Percentiles rank a stretch among this genome's conserved stretches.
phyloP scores from a whole-genome alignment of 768 basidiomycete species.

The Amanita exitialis region DNA sequence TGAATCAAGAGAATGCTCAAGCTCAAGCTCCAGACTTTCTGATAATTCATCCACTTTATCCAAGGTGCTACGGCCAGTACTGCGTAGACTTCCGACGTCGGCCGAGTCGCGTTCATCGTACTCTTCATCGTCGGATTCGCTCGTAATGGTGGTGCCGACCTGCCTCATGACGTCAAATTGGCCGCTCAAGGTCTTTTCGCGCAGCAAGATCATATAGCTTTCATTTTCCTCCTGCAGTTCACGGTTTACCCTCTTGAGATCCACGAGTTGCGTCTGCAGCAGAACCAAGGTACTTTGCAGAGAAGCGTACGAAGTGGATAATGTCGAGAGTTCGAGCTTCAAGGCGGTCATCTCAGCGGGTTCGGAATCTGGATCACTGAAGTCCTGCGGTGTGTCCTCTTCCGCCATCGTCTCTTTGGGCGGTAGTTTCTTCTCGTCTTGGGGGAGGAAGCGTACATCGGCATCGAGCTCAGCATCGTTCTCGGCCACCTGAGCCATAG shows the following conservation, averaged over 20 bases:
- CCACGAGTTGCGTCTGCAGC: conserved; percentile 74
- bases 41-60: conserved; percentile 56
- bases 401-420: conserved; percentile 1
- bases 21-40: conserved; percentile 26
- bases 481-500: conserved; percentile 24
- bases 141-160: conserved; percentile 37
- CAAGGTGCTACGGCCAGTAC: conserved; percentile 46
- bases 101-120: conserved; percentile 32
- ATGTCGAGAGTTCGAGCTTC: conserved; percentile 73
- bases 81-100: conserved; percentile 46
- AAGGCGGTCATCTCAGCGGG: conserved; percentile 85
- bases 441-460: conserved; percentile 13
- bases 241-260: conserved; percentile 81
- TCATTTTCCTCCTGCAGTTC: conserved; percentile 94
- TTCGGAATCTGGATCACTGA: conserved; percentile 60
- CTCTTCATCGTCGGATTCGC: conserved; percentile 28
- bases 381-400: conserved; percentile 28
- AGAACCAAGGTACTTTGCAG: conserved; percentile 79
- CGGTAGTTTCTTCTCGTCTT: conserved; percentile 13
- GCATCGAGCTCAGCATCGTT: conserved; percentile 31
- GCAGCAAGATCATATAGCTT: conserved; percentile 87
- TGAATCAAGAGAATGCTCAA: conserved; percentile 26
- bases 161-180: conserved; percentile 72
- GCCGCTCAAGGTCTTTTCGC: conserved; percentile 86
- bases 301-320: conserved; percentile 78